Conservation (phyloP, 1,284 basidiomycete species). For the Rhizoctonia solani region DNA sequence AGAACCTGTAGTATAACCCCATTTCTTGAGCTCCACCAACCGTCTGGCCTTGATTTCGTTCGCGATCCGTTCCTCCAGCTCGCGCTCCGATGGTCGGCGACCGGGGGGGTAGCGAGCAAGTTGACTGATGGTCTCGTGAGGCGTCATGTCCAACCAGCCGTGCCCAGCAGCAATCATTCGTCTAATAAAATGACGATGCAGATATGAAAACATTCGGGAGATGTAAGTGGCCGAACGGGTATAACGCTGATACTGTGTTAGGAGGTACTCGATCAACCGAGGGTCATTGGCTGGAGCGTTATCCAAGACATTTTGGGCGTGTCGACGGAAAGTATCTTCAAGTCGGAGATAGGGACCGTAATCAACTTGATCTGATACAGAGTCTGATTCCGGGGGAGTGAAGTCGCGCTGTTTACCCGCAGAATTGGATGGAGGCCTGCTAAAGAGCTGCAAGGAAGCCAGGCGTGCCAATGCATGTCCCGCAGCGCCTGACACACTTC, state of each 20-base stretch:
- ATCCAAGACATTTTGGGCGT: background rate
- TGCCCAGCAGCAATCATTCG: conserved; percentile 38
- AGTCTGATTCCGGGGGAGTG: background rate
- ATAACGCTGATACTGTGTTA: conserved; percentile 23
- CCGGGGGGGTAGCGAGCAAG: conserved; percentile 6
- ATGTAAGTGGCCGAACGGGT: conserved; percentile 35
- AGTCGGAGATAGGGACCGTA: conserved; percentile 22
- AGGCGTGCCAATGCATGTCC: conserved; percentile 2
- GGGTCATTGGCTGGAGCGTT: conserved; percentile 18
- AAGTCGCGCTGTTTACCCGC: conserved; percentile 11
- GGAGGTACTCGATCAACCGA: conserved; percentile 11
- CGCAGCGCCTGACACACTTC: background rate
- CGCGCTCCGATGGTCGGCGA: conserved; percentile 9
- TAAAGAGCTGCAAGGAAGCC: conserved; percentile 7
- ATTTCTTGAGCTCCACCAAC: conserved; percentile 36
- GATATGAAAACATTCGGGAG: conserved; percentile 38
- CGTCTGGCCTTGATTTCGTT: conserved; percentile 30
- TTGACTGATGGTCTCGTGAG: conserved; percentile 21
- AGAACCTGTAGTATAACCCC: conserved; percentile 33
- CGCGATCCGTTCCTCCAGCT: conserved; percentile 12
- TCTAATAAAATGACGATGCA: conserved; percentile 38
- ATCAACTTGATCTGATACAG: conserved; percentile 18
- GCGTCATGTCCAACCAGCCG: conserved; percentile 35
- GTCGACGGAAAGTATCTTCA: conserved; percentile 16
- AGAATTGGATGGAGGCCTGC: background rate